Base-by-base conservation (phyloP, 2,329 filamentous ascomycete species). In the Kalmusia sp. region DNA sequence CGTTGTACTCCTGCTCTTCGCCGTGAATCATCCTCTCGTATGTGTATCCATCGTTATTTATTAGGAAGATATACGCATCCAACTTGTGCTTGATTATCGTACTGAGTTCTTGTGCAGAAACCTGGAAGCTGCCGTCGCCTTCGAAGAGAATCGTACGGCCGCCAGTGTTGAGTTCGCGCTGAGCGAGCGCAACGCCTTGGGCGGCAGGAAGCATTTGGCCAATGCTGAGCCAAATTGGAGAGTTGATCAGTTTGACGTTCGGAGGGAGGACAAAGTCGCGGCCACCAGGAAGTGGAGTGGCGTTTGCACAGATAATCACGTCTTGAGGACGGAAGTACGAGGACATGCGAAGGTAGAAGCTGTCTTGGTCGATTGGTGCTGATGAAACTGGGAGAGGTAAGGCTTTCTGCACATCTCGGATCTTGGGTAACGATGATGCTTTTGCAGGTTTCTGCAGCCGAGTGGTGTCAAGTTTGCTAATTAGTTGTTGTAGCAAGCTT, bases 181-280 rank as follows among this genome's bases (percentile, higher is more conserved):
- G 49, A 15, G 49, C 62, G 22, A 86, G 72, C 0, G 81, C 79
- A 1, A 80, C 81, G 3, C 85, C 85, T 27, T 83, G 79, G 3
- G 81, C 79, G 1, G 82, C 84, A 1, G 82, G 81, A 0, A 87
- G 78, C 71, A 84, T 86, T 69, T 84, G 86, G 0, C 84, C 84
- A 50, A 86, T 85, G 0, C 82, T 86, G 0, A 84, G 76, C 82
- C 83, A 87, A 25, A 83, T 85, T 0, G 81, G 79, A 6, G 78
- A 80, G 6, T 76, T 78, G 56, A 87, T 80, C 21, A 81, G 72
- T 3, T 73, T 74, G 1, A 77, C 73, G 30, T 82, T 30, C 6
- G 47, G 48, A n/a, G 58, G 55, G n/a, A 61, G 47, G 15, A 55
- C 31, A 17, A 61, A 54, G 25, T 57, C 53, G 8, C 58, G 55